Percentiles rank a stretch among this genome's conserved stretches.
phyloP scores from a whole-genome alignment of 2,329 filamentous ascomycete species.

The Talaromyces pinophilus region DNA sequence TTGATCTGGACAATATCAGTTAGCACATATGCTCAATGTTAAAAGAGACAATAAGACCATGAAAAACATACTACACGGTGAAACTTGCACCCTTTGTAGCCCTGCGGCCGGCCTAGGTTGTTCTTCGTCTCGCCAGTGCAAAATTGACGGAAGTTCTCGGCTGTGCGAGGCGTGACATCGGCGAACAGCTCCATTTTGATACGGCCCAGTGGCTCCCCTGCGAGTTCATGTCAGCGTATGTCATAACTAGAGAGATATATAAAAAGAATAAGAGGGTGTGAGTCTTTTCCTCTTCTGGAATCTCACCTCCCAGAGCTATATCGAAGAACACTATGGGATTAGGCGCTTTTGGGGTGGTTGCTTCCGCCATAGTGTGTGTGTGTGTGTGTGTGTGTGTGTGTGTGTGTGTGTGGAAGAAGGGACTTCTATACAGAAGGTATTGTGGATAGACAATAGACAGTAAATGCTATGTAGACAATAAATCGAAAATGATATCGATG shows the following conservation, averaged over 20 bases:
- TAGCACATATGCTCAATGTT: not conserved
- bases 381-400: no score
- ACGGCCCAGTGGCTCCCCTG: conserved; percentile 81
- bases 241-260: not conserved
- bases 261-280: not conserved
- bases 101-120: conserved; percentile 72
- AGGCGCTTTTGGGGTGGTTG: conserved; percentile 21
- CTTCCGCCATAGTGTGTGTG: conserved; percentile 20
- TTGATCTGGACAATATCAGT: conserved; percentile 64
- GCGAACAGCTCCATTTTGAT: conserved; percentile 90
- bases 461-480: no score
- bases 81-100: conserved; percentile 93
- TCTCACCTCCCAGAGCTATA: conserved; percentile 50
- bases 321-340: conserved; percentile 55
- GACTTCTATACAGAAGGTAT: not conserved
- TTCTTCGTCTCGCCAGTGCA: conserved; percentile 92
- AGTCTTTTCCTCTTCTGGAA: not conserved
- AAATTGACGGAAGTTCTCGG: conserved; percentile 96
- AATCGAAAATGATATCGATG: not conserved
- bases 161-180: conserved; percentile 79
- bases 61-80: conserved; percentile 75
- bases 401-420: not conserved
- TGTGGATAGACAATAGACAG: not conserved
- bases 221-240: not conserved
- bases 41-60: not conserved